Evolutionary conservation across 164 flowering plant genomes (phyloP), one percentile per base, ranked within the genome.

Genomic region (Kalanchoe fedtschenkoi): DNA sequence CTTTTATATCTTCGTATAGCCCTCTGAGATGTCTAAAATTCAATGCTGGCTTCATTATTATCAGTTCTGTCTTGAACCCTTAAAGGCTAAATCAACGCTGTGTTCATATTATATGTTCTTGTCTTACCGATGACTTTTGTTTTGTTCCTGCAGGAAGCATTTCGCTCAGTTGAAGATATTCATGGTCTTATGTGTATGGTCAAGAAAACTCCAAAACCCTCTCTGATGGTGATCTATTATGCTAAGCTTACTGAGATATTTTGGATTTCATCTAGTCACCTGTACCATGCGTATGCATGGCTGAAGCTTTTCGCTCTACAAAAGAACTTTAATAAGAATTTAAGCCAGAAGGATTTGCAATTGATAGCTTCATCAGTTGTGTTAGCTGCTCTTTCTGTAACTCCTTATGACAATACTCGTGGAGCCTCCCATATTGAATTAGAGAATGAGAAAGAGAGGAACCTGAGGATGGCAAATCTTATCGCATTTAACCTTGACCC

Each of bases 251-350:
- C 96, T 5, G 95, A 88, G 68, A 88, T 92, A 28, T 85, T 88
- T 61, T 79, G 96, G 91, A 78, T 79, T 42, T 86, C 97, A 15
- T 69, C 78, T 2, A 88, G 90, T 67, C 84, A 85, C 79, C 85
- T 92, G 2, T 86, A 83, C 76, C 96, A 92, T 83, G 96, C 97
- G 35, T 92, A 84, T 79, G 96, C 97, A 58, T 92, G 97, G 98
- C 73, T 85, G 28, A 92, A 81, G 76, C 90, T 89, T 34, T 92
- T 87, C 69, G 51, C 78, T 9, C 82, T 92, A 38, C 95, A 84
- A 68, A 92, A 89, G 62, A 89, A 81, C 70, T 87, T 82, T 66
- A 89, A 92, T 63, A 92, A 88, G 74, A 85, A 92, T 64, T 71
- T 89, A 41, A 83, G 67, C 68, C 97, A 88, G 71, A 90, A 93